Conservation (phyloP, 371 early-diverging fungal genomes). For the Encephalitozoon intestinalis region DNA sequence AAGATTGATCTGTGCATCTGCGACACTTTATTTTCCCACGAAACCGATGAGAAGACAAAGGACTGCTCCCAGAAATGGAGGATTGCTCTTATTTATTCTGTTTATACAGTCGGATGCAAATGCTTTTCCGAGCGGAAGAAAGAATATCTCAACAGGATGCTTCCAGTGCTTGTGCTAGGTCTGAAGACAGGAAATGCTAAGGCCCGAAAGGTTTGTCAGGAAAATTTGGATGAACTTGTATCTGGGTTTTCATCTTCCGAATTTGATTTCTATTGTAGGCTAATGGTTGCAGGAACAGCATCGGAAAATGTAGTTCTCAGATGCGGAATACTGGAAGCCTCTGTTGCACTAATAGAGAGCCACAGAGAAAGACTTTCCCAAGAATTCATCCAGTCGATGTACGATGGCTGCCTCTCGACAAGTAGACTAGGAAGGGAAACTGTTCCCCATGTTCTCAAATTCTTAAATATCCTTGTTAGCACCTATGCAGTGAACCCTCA, state of each 20-base stretch:
- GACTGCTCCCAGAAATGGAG: neutral
- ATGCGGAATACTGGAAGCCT: neutral
- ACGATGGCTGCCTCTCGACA: neutral
- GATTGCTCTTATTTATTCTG: neutral
- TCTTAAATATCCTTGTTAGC: neutral
- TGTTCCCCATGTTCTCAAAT: conserved; percentile 4
- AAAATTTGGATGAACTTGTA: neutral
- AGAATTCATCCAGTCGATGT: neutral
- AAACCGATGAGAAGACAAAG: neutral
- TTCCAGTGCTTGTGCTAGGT: neutral
- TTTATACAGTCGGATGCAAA: neutral
- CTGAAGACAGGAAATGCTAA: conserved; percentile 5
- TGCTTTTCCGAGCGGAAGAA: neutral
- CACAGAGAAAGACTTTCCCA: neutral
- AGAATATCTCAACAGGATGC: neutral
- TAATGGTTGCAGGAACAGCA: neutral
- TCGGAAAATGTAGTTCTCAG: neutral
- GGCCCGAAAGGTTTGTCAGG: neutral
- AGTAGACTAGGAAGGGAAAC: neutral
- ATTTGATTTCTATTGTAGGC: neutral
- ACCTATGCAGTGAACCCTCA: neutral
- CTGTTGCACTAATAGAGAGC: neutral
- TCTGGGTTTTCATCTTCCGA: neutral
- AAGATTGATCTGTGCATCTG: conserved; percentile 27
- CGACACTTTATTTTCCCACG: neutral